Conservation (phyloP, 1,284 basidiomycete species). For the Sanguinoderma infundibulare region DNA sequence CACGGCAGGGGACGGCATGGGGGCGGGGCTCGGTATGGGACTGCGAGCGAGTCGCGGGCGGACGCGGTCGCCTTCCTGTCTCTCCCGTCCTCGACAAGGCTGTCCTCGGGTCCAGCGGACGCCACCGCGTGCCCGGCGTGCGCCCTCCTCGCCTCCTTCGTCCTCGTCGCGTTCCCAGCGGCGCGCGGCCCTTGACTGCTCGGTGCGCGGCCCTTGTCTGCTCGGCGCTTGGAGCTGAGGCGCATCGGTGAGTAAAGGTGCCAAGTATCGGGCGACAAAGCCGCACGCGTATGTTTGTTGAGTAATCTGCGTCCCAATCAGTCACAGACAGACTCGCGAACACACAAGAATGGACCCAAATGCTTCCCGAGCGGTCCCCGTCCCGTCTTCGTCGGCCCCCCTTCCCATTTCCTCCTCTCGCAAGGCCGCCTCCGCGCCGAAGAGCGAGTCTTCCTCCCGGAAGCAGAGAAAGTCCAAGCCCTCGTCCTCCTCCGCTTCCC, state of each 20-base stretch:
- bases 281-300: conserved; percentile 13
- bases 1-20: conserved; percentile 19
- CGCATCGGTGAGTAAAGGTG: background rate
- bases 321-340: conserved; percentile 16
- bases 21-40: conserved; percentile 16
- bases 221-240: background rate
- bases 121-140: background rate
- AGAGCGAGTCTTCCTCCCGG: conserved; percentile 3
- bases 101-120: conserved; percentile 3
- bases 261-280: conserved; percentile 1
- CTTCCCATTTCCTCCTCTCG: conserved; percentile 22
- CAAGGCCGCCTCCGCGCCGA: conserved; percentile 4
- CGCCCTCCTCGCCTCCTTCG: background rate
- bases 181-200: background rate
- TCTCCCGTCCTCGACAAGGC: conserved; percentile 1
- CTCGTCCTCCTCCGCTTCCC: conserved; percentile 1
- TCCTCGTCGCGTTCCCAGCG: conserved; percentile 4
- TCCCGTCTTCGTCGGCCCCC: conserved; percentile 23
- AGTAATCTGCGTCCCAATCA: conserved; percentile 23
- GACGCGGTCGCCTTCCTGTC: background rate
- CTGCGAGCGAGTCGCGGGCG: conserved; percentile 6
- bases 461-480: conserved; percentile 13
- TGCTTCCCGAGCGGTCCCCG: conserved; percentile 11
- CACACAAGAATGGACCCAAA: conserved; percentile 24
- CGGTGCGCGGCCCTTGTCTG: background rate